Evolutionary conservation across 257 asterid genomes (phyloP).

Genomic region (Solanum virginianum): DNA sequence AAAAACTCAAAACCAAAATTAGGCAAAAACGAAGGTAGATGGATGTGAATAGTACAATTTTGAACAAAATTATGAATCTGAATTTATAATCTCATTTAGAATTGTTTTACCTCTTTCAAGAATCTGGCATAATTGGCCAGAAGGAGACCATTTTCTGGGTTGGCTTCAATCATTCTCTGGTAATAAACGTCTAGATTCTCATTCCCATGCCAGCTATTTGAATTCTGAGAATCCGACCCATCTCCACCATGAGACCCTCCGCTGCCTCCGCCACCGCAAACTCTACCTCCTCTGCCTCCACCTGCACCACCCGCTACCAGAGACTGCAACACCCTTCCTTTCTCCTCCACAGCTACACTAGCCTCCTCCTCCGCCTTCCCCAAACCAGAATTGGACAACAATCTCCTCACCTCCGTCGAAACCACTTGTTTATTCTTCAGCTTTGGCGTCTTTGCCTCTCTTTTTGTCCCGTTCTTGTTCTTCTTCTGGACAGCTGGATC

Average conservation of each 20-base stretch:
- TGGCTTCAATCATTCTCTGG: slow-evolving; percentile 63
- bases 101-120: slow-evolving; percentile 52
- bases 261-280: slow-evolving; percentile 30
- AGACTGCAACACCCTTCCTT: slow-evolving; percentile 22
- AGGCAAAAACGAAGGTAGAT: background rate
- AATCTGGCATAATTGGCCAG: slow-evolving; percentile 74
- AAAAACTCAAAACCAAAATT: background rate
- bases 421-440: background rate
- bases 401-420: background rate
- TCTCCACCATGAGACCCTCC: slow-evolving; percentile 23
- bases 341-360: slow-evolving; percentile 4
- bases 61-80: background rate
- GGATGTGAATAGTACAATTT: background rate
- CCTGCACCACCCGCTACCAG: slow-evolving; percentile 3
- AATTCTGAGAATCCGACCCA: slow-evolving; percentile 31
- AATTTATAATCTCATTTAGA: background rate
- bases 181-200: slow-evolving; percentile 48
- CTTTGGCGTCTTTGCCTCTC: background rate
- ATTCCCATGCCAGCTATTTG: slow-evolving; percentile 46
- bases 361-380: slow-evolving; percentile 14
- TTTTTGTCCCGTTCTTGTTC: background rate
- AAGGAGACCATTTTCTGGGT: slow-evolving; percentile 59
- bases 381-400: slow-evolving; percentile 11
- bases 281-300: slow-evolving; percentile 4
- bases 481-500: background rate